Evolutionary conservation across 2,329 filamentous ascomycete genomes (phyloP), one percentile per base, ranked within the genome.

Genomic region (Phaeosphaeria sp.): DNA sequence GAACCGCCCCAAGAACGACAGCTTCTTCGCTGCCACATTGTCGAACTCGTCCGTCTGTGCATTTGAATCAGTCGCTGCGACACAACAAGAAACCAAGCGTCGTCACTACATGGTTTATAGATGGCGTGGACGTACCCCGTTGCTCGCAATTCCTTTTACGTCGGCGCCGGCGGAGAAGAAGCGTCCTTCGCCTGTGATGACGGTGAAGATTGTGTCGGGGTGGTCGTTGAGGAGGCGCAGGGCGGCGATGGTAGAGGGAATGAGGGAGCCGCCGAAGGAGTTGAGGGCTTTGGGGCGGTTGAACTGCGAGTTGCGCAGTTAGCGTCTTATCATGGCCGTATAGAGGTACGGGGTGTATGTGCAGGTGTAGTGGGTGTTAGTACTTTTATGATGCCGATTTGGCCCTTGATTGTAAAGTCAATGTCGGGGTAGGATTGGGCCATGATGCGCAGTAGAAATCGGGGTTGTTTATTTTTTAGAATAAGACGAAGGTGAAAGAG

Each of bases 161-260:
- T 84, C 81, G 18, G 82, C 81, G 18, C 82, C 82, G 0, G 81
- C 79, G 20, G 78, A 81, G 64, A 84, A 84, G 68, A 83, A 84
- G 11, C 81, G 72, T 1, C 82, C 82, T 61, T 82, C 81, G 18
- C 82, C 82, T 0, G 81, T 84, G 11, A 83, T 60, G 1, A 84
- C 81, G 1, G 82, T 84, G 64, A 84, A 83, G 15, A 83, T 67
- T 5, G 82, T 84, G 41, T 80, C 76, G 2, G 81, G 81, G 60
- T 83, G 75, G 33, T 80, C 74, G 61, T 83, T 77, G 3, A 83
- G 72, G 36, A 78, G 74, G 56, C 81, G 71, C 1, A 83, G 68
- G 0, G 80, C 81, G 3, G 69, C 72, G 22, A 83, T 77, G 7
- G 74, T 74, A 47, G 83, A 80, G 4, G 71, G 46, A 46, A 82